Base-by-base conservation (phyloP, 495 filamentous ascomycete genomes). In the Aspergillus egyptiacus region DNA sequence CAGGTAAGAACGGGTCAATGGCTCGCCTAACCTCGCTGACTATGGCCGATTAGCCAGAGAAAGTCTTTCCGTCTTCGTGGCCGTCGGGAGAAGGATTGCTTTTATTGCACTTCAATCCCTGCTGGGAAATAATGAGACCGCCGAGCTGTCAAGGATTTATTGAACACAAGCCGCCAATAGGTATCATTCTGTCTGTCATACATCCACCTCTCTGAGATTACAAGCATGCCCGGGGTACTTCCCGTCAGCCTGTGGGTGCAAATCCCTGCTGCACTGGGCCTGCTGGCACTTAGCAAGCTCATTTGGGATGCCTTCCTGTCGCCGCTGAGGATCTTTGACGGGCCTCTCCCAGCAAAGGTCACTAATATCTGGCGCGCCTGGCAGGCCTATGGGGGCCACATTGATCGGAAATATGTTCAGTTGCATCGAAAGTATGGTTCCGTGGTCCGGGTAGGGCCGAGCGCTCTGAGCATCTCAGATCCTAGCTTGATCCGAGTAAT, bases 361-460 rank as follows among this genome's bases (percentile, higher is more conserved):
- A 65, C 59, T 23, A 54, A 65, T 44, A 23, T 65, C 14, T 67
- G 64, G 64, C 57, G 62, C n/a, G 20, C 61, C 18, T 27, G 44
- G 19, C 56, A 67, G 37, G 58, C 61, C 10, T 65, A 43, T 20
- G 40, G 44, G 5, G 62, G 64, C 9, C 54, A 57, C 6, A 50
- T 49, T 31, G 61, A 68, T 46, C 53, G 58, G 15, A 64, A 57
- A 0, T 59, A 68, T 19, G 47, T 42, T 25, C 27, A 53, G 11
- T 50, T 69, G 27, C 70, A 73, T 51, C 58, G 59, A 4, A 54
- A 60, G 25, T 54, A 66, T 56, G 69, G 69, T 7, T 20, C 56
- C 7, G 60, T 57, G 14, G 65, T 72, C 19, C 63, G 65, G 3
- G 48, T 71, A 42, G 68, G 65, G 2, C 70, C 69, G 2, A 68